These are phyloP conservation scores for Austroboletus festivus DNA, from an alignment of 768 basidiomycete species.

Conservation along the genomic window DNA sequence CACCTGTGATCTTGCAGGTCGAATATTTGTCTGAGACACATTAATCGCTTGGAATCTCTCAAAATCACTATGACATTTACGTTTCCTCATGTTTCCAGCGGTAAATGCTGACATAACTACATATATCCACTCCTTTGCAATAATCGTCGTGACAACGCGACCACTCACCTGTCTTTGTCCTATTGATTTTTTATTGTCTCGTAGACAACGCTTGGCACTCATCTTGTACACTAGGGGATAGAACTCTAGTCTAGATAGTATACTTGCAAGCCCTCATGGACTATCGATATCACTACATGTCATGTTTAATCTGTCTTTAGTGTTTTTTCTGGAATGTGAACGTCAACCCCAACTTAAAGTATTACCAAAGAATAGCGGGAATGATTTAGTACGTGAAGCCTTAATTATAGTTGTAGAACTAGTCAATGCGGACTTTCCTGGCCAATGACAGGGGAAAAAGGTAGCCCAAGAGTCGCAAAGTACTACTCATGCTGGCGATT, in stretches of 20 bases:
- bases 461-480: too few species aligned
- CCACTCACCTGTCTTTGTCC: neutral
- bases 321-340: neutral
- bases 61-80: constrained; percentile 1
- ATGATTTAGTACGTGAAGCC: too few species aligned
- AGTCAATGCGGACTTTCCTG: too few species aligned
- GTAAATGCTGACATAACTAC: neutral
- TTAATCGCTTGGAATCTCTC: neutral
- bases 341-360: too few species aligned
- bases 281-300: constrained; percentile 2
- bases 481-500: too few species aligned
- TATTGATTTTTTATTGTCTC: neutral
- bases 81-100: too few species aligned
- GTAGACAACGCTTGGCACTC: constrained; percentile 11
- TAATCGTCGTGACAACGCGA: constrained; percentile 1
- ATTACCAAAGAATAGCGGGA: too few species aligned
- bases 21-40: too few species aligned
- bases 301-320: neutral
- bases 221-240: constrained; percentile 4
- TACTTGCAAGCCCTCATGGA: constrained; percentile 1
- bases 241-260: constrained; percentile 3
- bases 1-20: neutral
- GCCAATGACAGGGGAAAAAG: too few species aligned
- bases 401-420: too few species aligned
- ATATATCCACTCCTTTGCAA: neutral